These are phyloP conservation scores for Boletellus ananiceps DNA, from an alignment of 768 basidiomycete genomes.

Conservation along the genomic window DNA sequence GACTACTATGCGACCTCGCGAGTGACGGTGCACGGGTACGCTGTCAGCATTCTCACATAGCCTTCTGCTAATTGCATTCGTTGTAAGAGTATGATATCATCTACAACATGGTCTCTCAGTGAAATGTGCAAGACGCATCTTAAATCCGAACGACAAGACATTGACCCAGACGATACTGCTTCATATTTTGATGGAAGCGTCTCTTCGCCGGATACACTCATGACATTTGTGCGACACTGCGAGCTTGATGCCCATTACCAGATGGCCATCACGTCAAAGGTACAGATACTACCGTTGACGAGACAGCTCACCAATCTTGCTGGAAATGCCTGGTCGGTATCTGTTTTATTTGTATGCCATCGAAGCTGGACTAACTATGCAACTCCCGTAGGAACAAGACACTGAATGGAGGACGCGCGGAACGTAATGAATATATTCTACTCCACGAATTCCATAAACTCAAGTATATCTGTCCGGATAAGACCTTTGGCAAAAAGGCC, in stretches of 20 bases:
- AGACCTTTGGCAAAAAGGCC: slow-evolving; percentile 76
- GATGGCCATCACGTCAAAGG: slow-evolving; percentile 93
- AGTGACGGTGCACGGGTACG: slow-evolving; percentile 91
- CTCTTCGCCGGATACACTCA: slow-evolving; percentile 66
- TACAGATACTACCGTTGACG: slow-evolving; percentile 90
- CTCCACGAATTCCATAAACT: slow-evolving; percentile 95
- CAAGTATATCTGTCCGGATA: slow-evolving; percentile 97
- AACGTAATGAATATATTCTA: slow-evolving; percentile 98
- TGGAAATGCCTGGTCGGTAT: slow-evolving; percentile 87
- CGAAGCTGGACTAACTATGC: background rate
- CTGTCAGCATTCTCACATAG: background rate
- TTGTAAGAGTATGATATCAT: slow-evolving; percentile 86
- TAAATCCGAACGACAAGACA: slow-evolving; percentile 82
- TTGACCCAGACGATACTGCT: slow-evolving; percentile 93
- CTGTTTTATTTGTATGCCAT: background rate
- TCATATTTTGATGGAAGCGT: slow-evolving; percentile 84
- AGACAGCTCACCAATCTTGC: slow-evolving; percentile 93
- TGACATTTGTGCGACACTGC: slow-evolving; percentile 89
- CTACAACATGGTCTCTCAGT: slow-evolving; percentile 96
- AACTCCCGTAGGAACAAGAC: slow-evolving; percentile 80
- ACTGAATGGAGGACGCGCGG: slow-evolving; percentile 93
- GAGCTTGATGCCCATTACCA: slow-evolving; percentile 95
- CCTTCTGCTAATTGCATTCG: background rate
- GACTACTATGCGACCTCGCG: slow-evolving; percentile 87
- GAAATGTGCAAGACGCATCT: slow-evolving; percentile 96